Evolutionary conservation across 1,284 basidiomycete genomes (phyloP).

Genomic region (Cutaneotrichosporon mucoides): DNA sequence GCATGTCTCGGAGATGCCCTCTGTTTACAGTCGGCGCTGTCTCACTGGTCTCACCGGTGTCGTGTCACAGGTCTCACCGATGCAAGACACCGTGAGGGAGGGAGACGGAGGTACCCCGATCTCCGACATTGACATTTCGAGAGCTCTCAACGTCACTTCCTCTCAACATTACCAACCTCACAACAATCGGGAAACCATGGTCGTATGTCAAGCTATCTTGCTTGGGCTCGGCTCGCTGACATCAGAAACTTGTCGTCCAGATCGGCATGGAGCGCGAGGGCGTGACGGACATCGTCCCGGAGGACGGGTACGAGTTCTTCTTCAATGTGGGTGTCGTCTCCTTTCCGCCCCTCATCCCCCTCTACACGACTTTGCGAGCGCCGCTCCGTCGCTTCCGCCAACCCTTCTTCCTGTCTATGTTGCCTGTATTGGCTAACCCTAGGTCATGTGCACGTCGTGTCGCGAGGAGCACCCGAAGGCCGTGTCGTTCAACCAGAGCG

Average conservation of each 20-base stretch:
- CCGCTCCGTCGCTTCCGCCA: no score
- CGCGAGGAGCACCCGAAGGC: constrained; percentile 46
- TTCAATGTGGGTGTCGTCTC: constrained; percentile 38
- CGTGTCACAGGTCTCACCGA: no score
- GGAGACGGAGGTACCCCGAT: no score
- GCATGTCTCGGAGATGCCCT: no score
- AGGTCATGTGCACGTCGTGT: constrained; percentile 46
- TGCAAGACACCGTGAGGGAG: no score
- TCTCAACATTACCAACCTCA: not conserved
- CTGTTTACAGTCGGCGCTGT: no score
- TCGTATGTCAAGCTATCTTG: constrained; percentile 5
- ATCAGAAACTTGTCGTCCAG: constrained; percentile 44
- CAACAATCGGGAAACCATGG: constrained; percentile 5
- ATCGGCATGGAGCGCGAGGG: constrained; percentile 49
- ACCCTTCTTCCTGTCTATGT: no score
- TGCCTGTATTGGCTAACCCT: not conserved
- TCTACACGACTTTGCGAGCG: no score
- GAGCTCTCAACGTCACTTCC: not conserved
- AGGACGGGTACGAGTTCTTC: constrained; percentile 44
- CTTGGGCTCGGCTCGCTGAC: not conserved
- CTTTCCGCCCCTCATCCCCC: not conserved
- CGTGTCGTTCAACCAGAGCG: constrained; percentile 42
- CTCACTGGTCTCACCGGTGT: no score
- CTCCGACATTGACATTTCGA: no score
- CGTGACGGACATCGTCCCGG: constrained; percentile 42